A percentile compares a stretch with the other conserved stretches of the same genome.
These are phyloP conservation scores for Naumovozyma baii DNA, from an alignment of 805 yeast species.

Conservation along the genomic window DNA sequence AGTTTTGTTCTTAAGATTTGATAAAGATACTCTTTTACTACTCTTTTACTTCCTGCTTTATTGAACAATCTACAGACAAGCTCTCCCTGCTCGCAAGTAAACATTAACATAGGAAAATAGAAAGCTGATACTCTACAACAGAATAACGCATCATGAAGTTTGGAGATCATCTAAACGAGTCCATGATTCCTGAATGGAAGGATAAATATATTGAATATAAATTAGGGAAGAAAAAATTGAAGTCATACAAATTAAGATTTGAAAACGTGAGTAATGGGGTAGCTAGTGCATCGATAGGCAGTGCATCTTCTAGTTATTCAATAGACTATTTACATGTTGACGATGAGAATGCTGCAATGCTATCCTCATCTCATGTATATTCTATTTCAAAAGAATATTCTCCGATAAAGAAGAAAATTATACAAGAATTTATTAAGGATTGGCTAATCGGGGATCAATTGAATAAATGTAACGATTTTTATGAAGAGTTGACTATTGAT, in stretches of 20 bases:
- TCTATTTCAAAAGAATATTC: background rate
- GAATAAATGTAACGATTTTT: conserved; percentile 27
- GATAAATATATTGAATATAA: conserved; percentile 69
- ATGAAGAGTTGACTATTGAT: conserved; percentile 23
- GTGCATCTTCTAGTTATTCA: background rate
- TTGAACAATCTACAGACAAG: too few species aligned
- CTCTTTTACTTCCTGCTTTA: too few species aligned
- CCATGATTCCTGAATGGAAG: conserved; percentile 82
- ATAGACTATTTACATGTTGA: background rate
- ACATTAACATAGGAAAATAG: too few species aligned
- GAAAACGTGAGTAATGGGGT: background rate
- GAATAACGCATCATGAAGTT: conserved; percentile 38
- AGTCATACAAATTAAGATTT: conserved; percentile 10
- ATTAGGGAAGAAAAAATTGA: conserved; percentile 35
- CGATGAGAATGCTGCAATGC: background rate
- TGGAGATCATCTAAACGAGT: conserved; percentile 52
- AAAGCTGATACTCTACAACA: too few species aligned
- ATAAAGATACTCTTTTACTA: too few species aligned
- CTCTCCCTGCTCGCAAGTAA: too few species aligned
- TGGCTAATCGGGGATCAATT: conserved; percentile 27
- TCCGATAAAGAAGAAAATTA: conserved; percentile 9
- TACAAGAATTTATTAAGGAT: conserved; percentile 24
- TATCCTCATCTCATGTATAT: background rate
- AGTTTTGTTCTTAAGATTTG: too few species aligned
- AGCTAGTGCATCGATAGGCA: background rate